These are phyloP conservation scores for Cladosporium sp. DNA, from an alignment of 2,329 filamentous ascomycete species.

Conservation along the genomic window DNA sequence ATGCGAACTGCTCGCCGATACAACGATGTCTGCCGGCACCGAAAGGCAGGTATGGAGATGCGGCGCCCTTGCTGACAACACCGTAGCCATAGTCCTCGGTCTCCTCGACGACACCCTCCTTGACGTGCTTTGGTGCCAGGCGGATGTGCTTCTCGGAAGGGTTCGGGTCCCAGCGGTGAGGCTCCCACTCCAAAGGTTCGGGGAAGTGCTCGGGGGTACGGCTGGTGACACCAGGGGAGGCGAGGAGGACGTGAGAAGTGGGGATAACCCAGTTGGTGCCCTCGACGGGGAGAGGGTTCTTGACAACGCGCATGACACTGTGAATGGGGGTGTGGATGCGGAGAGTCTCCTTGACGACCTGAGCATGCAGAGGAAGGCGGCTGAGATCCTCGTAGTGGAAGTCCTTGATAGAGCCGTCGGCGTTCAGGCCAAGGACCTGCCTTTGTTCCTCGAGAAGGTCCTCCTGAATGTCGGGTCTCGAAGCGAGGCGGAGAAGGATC, in stretches of 20 bases:
- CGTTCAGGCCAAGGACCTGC: constrained; percentile 66
- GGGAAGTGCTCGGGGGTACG: constrained; percentile 75
- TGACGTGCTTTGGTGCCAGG: constrained; percentile 31
- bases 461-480: constrained; percentile 73
- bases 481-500: constrained; percentile 80
- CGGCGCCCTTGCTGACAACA: constrained; percentile 84
- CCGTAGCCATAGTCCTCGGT: constrained; percentile 94
- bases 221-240: constrained; percentile 80
- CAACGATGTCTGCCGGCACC: constrained; percentile 90
- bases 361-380: constrained; percentile 77
- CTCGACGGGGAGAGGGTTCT: constrained; percentile 78
- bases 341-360: constrained; percentile 88
- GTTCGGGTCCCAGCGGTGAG: constrained; percentile 80
- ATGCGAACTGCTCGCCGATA: constrained; percentile 96
- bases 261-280: constrained; percentile 83
- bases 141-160: constrained; percentile 44
- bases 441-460: constrained; percentile 83
- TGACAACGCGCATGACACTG: constrained; percentile 91
- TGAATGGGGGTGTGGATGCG: constrained; percentile 91
- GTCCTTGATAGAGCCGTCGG: constrained; percentile 56
- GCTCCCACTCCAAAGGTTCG: constrained; percentile 80
- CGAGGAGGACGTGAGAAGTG: constrained; percentile 75
- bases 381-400: constrained; percentile 76
- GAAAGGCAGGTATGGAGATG: constrained; percentile 89
- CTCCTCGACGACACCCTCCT: constrained; percentile 47